These are phyloP conservation scores for Botrytis cinerea DNA, from an alignment of 2,329 filamentous ascomycete genomes.

Conservation along the genomic window DNA sequence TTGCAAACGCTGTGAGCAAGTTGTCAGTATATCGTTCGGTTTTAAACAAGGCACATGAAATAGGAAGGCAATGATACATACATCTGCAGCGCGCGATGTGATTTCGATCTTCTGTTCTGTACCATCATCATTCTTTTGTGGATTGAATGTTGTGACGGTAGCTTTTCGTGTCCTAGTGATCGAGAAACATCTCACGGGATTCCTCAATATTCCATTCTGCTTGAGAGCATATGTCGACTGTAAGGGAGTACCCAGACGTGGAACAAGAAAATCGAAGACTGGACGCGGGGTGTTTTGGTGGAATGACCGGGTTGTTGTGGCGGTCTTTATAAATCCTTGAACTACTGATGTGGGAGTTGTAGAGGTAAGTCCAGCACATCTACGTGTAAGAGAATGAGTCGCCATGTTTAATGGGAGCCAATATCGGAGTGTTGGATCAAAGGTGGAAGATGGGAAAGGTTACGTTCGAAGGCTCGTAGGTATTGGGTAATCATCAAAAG, in stretches of 20 bases:
- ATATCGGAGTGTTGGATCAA: background rate
- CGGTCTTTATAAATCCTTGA: conserved; percentile 35
- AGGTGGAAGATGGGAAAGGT: background rate
- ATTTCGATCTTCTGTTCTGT: conserved; percentile 83
- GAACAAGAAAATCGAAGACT: conserved; percentile 40
- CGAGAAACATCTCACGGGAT: conserved; percentile 29
- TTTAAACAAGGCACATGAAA: too few species aligned
- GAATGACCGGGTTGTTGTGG: conserved; percentile 36
- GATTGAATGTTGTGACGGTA: conserved; percentile 59
- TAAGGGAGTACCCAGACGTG: conserved; percentile 19
- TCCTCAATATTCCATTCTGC: background rate
- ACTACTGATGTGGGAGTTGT: conserved; percentile 32
- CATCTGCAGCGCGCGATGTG: conserved; percentile 77
- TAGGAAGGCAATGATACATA: conserved; percentile 44
- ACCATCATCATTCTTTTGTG: conserved; percentile 77
- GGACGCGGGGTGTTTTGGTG: conserved; percentile 34
- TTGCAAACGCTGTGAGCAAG: conserved; percentile 35
- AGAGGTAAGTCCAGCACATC: conserved; percentile 32
- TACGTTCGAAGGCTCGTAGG: background rate
- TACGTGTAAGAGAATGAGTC: conserved; percentile 31
- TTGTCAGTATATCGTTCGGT: background rate
- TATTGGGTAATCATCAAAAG: background rate
- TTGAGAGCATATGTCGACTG: background rate
- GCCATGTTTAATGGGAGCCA: conserved; percentile 31
- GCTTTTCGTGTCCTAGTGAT: conserved; percentile 18